These are phyloP conservation scores for Pleurotus sapidus DNA, from an alignment of 768 basidiomycete genomes.

Conservation along the genomic window DNA sequence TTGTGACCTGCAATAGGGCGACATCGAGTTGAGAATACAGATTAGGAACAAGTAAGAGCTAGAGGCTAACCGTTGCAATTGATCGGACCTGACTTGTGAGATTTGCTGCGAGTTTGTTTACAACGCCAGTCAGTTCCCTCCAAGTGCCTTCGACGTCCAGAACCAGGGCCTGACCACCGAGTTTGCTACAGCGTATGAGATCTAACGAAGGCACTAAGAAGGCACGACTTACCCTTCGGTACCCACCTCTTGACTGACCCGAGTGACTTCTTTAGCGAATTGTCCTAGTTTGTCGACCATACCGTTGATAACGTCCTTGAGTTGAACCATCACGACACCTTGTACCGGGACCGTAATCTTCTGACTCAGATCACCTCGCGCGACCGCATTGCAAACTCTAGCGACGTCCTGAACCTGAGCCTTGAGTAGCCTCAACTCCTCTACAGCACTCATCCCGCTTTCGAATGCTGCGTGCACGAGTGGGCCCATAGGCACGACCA, in stretches of 20 bases:
- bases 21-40: neutral
- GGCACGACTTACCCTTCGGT: constrained; percentile 56
- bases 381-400: constrained; percentile 71
- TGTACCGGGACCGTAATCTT: constrained; percentile 71
- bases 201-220: neutral
- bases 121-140: constrained; percentile 79
- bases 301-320: constrained; percentile 67
- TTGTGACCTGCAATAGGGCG: constrained; percentile 59
- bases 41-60: neutral
- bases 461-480: constrained; percentile 54
- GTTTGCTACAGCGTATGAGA: constrained; percentile 64
- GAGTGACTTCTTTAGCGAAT: constrained; percentile 90
- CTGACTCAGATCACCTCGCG: constrained; percentile 62
- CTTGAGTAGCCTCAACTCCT: constrained; percentile 70
- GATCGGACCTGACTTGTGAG: constrained; percentile 84
- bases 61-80: constrained; percentile 52
- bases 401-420: constrained; percentile 68
- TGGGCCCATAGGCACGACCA: constrained; percentile 49
- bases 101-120: constrained; percentile 80
- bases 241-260: constrained; percentile 82
- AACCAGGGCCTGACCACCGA: constrained; percentile 85
- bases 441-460: constrained; percentile 60
- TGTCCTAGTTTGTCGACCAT: constrained; percentile 70
- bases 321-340: constrained; percentile 67
- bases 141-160: constrained; percentile 90